A percentile compares a stretch with the other conserved stretches of the same genome.
Conservation (phyloP, 495 filamentous ascomycete species). For the Cryomyces antarcticus region DNA sequence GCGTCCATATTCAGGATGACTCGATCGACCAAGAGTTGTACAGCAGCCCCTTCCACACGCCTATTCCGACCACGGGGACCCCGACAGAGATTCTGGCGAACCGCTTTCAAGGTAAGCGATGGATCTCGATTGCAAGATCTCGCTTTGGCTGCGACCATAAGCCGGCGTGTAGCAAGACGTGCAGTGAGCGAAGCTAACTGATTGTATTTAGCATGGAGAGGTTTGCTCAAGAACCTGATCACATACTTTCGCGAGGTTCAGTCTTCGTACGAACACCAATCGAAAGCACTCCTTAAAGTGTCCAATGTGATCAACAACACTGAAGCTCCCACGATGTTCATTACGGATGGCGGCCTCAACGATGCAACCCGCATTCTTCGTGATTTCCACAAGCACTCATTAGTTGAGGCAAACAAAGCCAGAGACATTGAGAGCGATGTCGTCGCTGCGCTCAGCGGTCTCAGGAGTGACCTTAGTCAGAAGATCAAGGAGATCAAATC, state of each 20-base stretch:
- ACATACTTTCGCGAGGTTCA: constrained; percentile 88
- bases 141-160: not conserved
- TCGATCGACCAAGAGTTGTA: constrained; percentile 28
- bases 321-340: constrained; percentile 46
- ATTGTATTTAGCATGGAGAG: constrained; percentile 57
- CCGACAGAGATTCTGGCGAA: constrained; percentile 81
- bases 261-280: constrained; percentile 66
- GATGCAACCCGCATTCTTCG: constrained; percentile 68
- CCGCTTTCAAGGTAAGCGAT: constrained; percentile 63
- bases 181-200: not conserved
- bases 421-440: constrained; percentile 80
- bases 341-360: constrained; percentile 59
- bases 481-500: constrained; percentile 97
- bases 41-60: constrained; percentile 73
- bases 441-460: constrained; percentile 62
- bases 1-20: not conserved
- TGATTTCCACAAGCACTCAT: constrained; percentile 63
- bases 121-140: too few species aligned
- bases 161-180: not conserved
- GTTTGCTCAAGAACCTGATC: constrained; percentile 86
- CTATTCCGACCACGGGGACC: constrained; percentile 67
- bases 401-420: constrained; percentile 69
- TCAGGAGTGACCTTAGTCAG: constrained; percentile 72
- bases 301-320: constrained; percentile 69
- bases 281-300: constrained; percentile 66